Evolutionary conservation across 345 rosid genomes (phyloP), one percentile per base, ranked within the genome.

Genomic region (Gossypium anomalum): DNA sequence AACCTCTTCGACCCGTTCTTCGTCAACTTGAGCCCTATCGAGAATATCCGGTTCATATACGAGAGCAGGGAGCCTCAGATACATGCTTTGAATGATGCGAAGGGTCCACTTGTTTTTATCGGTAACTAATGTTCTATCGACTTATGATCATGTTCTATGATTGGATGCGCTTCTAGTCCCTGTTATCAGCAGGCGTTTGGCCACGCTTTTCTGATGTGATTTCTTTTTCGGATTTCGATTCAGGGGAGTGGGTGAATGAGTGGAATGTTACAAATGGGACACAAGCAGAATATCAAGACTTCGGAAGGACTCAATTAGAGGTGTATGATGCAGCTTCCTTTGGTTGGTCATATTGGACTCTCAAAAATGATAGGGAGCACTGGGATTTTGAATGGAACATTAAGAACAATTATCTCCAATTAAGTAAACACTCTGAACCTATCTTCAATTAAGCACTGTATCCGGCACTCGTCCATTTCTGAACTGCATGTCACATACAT

Each of bases 321-420:
- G 89, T 87, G n/a, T 88, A 87, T 78, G 64, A 82, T 47, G 80
- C 80, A 23, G 93, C 96, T 77, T 90, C 96, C 14, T 90, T 90
- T 49, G 96, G 96, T 70, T 90, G 93, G 96, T 76, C 96, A 23
- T 90, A 86, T 53, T 89, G 96, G 96, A 90, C 91, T 2, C 76
- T 88, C 58, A 88, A 90, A 77, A 89, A 90, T 59, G 88, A 89
- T 59, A 83, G 87, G 61, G 76, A 85, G 55, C 96, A 90, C 83
- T 89, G 96, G 96, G 96, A 90, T 83, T 90, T 88, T 56, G 91
- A 87, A 58, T 90, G 96, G 96, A 90, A 87, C 84, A 75, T 90
- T 47, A 75, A 71, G 75, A 85, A 80, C 83, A 70, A 85, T 7
- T 90, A 87, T 74, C 96, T 90, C 56, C 88, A 79, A 75, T 72